Conservation (phyloP, 1,284 basidiomycete genomes). For the Rhodotorula glutinis region DNA sequence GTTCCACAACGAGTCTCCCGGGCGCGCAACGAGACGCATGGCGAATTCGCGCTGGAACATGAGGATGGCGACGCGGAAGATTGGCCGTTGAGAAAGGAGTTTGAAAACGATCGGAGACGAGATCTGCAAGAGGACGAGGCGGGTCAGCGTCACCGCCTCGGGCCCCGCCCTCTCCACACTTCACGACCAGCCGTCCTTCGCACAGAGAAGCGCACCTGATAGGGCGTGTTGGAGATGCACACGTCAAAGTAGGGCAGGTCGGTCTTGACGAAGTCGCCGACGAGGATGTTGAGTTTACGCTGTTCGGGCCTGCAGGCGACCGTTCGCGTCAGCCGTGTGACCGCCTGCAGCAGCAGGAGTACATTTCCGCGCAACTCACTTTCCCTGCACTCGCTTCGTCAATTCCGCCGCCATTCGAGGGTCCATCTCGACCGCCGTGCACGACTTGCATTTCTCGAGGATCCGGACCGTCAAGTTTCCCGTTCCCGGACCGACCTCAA, state of each 20-base stretch:
- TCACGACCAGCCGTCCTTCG: not conserved
- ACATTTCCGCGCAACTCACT: slow-evolving; percentile 71
- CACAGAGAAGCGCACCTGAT: slow-evolving; percentile 59
- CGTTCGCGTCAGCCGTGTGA: slow-evolving; percentile 1
- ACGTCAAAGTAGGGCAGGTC: slow-evolving; percentile 97
- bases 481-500: slow-evolving; percentile 98
- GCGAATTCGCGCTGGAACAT: slow-evolving; percentile 99
- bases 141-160: not conserved
- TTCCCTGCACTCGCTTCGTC: slow-evolving; percentile 95
- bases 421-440: slow-evolving; percentile 96
- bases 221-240: slow-evolving; percentile 98
- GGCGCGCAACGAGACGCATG: slow-evolving; percentile 80
- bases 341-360: too few species aligned
- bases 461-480: slow-evolving; percentile 95
- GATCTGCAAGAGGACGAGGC: slow-evolving; percentile 56
- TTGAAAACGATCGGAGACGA: slow-evolving; percentile 97
- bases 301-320: slow-evolving; percentile 72
- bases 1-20: slow-evolving; percentile 86
- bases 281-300: slow-evolving; percentile 86
- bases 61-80: slow-evolving; percentile 90
- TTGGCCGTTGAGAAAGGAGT: slow-evolving; percentile 89
- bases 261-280: slow-evolving; percentile 96
- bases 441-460: slow-evolving; percentile 86
- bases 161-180: too few species aligned
- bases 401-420: slow-evolving; percentile 98